These are phyloP conservation scores for Cordyceps farinosa DNA, from an alignment of 2,329 filamentous ascomycete species.

Conservation along the genomic window DNA sequence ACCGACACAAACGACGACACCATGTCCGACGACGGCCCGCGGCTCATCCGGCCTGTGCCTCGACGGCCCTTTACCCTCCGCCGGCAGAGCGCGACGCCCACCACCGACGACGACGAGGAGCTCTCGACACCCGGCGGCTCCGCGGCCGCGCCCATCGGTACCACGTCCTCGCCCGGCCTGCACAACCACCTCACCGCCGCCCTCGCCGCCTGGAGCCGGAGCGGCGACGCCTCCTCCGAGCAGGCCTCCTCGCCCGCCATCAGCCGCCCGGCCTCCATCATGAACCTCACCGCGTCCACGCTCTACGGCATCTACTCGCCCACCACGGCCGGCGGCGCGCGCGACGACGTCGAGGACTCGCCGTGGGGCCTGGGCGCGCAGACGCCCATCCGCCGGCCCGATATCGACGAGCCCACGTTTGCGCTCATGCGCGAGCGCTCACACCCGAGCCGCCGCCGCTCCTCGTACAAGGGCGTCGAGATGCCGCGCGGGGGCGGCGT, in stretches of 20 bases:
- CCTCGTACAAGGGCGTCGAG: conserved; percentile 32
- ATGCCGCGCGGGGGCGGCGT: conserved; percentile 22
- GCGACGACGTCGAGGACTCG: conserved; percentile 59
- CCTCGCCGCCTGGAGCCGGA: conserved; percentile 24
- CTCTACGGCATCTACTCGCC: conserved; percentile 87
- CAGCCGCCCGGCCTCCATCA: conserved; percentile 70
- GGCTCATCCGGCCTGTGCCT: conserved; percentile 65
- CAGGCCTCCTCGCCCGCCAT: conserved; percentile 35
- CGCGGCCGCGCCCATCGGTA: conserved; percentile 21
- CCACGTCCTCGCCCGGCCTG: conserved; percentile 4
- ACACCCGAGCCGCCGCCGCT: conserved; percentile 32
- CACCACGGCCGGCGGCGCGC: conserved; percentile 46
- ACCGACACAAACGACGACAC: not conserved
- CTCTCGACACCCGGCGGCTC: conserved; percentile 17
- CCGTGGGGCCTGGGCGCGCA: conserved; percentile 78
- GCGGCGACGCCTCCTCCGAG: conserved; percentile 18
- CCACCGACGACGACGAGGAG: conserved; percentile 31
- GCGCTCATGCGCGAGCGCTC: conserved; percentile 42
- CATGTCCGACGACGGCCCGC: conserved; percentile 39
- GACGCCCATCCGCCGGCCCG: conserved; percentile 53
- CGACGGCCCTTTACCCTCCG: conserved; percentile 66
- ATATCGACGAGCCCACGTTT: conserved; percentile 43
- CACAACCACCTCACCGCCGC: conserved; percentile 28
- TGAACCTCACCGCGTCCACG: conserved; percentile 86
- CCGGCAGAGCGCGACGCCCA: conserved; percentile 44